Evolutionary conservation across 2,329 filamentous ascomycete species (phyloP), one percentile per base, ranked within the genome.

Genomic region (Pyrenophora tritici-repentis): DNA sequence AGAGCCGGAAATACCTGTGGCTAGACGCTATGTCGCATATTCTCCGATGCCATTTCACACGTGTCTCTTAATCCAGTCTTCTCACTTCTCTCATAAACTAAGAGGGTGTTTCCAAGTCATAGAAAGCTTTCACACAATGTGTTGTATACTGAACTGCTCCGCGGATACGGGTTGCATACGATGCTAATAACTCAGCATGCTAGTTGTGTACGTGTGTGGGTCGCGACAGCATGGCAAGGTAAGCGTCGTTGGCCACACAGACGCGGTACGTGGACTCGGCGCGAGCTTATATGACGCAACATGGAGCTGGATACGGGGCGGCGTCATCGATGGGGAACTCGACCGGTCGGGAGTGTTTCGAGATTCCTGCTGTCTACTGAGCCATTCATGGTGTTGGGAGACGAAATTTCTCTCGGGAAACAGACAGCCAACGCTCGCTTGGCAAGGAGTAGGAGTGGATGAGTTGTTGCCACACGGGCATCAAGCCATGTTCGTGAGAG

Each of bases 1-100:
- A 53, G 53, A 54, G 54, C 34, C 35, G 46, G 47, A 38, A 44
- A 50, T 22, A 26, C 20, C 17, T 20, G 20, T 39, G 42, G 50
- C 42, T 44, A 56, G 31, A 37, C 41, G 42, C 8, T 38, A 40
- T 45, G 24, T 56, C 38, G 37, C 34, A 37, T 38, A 29, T 47
- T 35, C 24, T 44, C 45, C 45, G 38, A 36, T 32, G 16, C 29
- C 22, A 5, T 35, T 17, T 26, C 24, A 26, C 10, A 16, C 39
- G 18, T 44, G 22, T 22, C 4, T 49, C 36, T 48, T 38, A n/a
- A 38, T 29, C 26, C 31, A 38, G 18, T 31, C 31, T 39, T 40
- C 22, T 49, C 34, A 22, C 3, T 20, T 32, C 16, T 26, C 6
- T 34, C 40, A 16, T 16, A 32, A 40, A 14, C 44, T 32, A 40